phyloP scores from a whole-genome alignment of 345 rosid genomes.

The Brassica juncea region DNA sequence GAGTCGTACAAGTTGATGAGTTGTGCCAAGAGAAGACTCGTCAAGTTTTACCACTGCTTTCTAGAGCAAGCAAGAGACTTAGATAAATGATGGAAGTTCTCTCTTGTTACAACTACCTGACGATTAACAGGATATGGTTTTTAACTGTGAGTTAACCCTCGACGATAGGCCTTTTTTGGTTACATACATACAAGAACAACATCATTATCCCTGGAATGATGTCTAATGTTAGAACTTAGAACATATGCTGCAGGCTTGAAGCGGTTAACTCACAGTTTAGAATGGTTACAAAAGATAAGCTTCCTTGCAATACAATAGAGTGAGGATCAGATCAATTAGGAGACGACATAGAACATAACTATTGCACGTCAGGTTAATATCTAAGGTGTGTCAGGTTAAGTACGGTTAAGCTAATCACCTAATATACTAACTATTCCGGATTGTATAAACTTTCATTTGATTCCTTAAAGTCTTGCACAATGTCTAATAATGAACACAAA shows the following conservation, averaged over 20 bases:
- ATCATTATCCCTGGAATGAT: no score
- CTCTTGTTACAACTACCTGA: no score
- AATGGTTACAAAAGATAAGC: not conserved
- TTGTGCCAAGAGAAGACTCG: no score
- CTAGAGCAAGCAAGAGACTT: no score
- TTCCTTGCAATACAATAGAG: not conserved
- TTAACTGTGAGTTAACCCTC: no score
- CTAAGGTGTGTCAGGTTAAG: not conserved
- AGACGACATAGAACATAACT: not conserved
- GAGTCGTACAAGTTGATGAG: no score
- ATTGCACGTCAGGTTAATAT: not conserved
- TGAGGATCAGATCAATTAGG: not conserved
- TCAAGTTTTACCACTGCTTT: no score
- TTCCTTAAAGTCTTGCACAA: not conserved
- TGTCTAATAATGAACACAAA: not conserved
- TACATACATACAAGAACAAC: not conserved
- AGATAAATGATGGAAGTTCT: no score
- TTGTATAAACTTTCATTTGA: not conserved
- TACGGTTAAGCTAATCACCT: not conserved
- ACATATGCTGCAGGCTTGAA: not conserved
- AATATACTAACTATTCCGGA: not conserved
- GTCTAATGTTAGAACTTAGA: no score
- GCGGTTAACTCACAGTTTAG: not conserved
- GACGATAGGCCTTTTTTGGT: not conserved
- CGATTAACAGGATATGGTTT: no score